phyloP scores from a whole-genome alignment of 1,139 yeast species.

The Pichia sp. region DNA sequence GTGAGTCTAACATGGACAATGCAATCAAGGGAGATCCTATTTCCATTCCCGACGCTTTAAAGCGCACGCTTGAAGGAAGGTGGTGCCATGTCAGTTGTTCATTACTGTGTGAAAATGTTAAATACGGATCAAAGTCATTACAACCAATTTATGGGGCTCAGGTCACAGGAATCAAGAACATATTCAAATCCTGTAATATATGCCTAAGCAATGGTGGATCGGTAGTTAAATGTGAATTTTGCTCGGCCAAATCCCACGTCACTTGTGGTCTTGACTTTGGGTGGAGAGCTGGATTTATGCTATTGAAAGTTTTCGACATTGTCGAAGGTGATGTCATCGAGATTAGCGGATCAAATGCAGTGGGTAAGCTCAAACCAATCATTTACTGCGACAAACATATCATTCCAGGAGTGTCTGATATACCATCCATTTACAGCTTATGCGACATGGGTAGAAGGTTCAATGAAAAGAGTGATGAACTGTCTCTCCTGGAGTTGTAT shows the following conservation, averaged over 20 bases:
- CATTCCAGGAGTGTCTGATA: slow-evolving; percentile 13
- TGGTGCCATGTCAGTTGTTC: slow-evolving; percentile 89
- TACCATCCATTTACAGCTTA: slow-evolving; percentile 26
- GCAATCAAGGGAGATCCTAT: slow-evolving; percentile 40
- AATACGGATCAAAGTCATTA: slow-evolving; percentile 38
- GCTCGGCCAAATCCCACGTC: slow-evolving; percentile 46
- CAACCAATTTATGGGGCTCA: slow-evolving; percentile 42
- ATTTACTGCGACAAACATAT: slow-evolving; percentile 43
- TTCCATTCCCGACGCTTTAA: slow-evolving; percentile 61
- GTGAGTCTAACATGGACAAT: slow-evolving; percentile 45
- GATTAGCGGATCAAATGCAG: slow-evolving; percentile 28
- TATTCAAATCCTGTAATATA: slow-evolving; percentile 34
- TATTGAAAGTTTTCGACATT: slow-evolving; percentile 27
- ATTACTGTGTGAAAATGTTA: slow-evolving; percentile 43
- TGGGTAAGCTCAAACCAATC: slow-evolving; percentile 42
- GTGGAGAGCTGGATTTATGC: slow-evolving; percentile 44
- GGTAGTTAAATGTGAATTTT: slow-evolving; percentile 40
- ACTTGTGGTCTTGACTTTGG: slow-evolving; percentile 62
- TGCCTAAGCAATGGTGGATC: slow-evolving; percentile 43
- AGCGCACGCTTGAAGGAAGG: slow-evolving; percentile 58
- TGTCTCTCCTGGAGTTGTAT: slow-evolving; percentile 41
- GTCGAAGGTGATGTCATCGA: slow-evolving; percentile 24
- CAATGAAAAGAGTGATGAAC: slow-evolving; percentile 28
- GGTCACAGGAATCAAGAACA: slow-evolving; percentile 24
- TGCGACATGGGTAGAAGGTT: slow-evolving; percentile 36